Evolutionary conservation across 2,329 filamentous ascomycete genomes (phyloP).

Genomic region (Byssochlamys sp.): DNA sequence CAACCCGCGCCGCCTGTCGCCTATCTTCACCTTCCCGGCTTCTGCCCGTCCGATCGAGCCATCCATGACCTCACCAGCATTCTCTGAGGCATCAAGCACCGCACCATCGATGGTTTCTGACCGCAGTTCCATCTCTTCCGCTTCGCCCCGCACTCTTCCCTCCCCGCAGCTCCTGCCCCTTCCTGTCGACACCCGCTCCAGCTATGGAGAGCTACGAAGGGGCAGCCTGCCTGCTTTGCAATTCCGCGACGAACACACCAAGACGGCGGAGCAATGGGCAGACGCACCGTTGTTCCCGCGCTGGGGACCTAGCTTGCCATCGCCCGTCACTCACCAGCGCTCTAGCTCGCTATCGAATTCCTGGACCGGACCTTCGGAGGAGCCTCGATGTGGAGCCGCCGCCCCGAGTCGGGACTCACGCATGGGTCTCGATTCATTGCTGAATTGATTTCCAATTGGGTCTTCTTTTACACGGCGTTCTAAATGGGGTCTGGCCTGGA

Average conservation of each 20-base stretch:
- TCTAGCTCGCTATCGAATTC: slow-evolving; percentile 16
- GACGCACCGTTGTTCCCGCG: background rate
- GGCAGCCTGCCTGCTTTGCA: slow-evolving; percentile 19
- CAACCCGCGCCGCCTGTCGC: slow-evolving; percentile 23
- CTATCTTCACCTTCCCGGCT: slow-evolving; percentile 29
- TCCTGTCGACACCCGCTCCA: slow-evolving; percentile 36
- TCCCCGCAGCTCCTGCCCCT: slow-evolving; percentile 33
- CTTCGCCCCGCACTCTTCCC: slow-evolving; percentile 43
- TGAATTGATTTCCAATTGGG: slow-evolving; percentile 23
- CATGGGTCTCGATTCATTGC: slow-evolving; percentile 30
- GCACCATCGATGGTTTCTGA: slow-evolving; percentile 66
- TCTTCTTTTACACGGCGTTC: slow-evolving; percentile 8
- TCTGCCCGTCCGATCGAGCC: slow-evolving; percentile 40
- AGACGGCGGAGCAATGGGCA: slow-evolving; percentile 2
- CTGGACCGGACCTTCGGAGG: slow-evolving; percentile 11
- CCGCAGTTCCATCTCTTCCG: slow-evolving; percentile 52
- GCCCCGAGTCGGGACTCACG: slow-evolving; percentile 23
- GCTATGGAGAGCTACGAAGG: slow-evolving; percentile 23
- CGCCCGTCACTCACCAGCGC: slow-evolving; percentile 1
- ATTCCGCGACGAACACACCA: slow-evolving; percentile 18
- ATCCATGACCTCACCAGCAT: slow-evolving; percentile 55
- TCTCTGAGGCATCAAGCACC: slow-evolving; percentile 52
- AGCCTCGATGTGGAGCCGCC: slow-evolving; percentile 2
- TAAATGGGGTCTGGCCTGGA: slow-evolving; percentile 1
- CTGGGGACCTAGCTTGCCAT: background rate